Conservation (phyloP, 1,139 yeast genomes). For the Hansenula anomala region DNA sequence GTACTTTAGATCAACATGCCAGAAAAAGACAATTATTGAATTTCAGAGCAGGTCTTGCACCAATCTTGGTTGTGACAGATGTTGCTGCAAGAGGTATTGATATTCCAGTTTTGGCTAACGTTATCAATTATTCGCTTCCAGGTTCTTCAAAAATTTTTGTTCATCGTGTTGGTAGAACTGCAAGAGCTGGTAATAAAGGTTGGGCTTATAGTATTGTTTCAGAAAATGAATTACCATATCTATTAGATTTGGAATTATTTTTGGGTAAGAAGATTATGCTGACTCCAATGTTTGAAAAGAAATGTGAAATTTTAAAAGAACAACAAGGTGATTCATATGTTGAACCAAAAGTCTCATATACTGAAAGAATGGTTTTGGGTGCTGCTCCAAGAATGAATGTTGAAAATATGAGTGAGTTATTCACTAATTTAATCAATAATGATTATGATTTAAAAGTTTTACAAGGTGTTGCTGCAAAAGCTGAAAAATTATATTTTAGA, state of each 20-base stretch:
- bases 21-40: slow-evolving; percentile 84
- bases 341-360: slow-evolving; percentile 62
- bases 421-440: slow-evolving; percentile 52
- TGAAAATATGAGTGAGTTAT: slow-evolving; percentile 72
- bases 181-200: slow-evolving; percentile 97
- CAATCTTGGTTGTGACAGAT: slow-evolving; percentile 89
- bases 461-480: slow-evolving; percentile 73
- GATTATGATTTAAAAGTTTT: slow-evolving; percentile 68
- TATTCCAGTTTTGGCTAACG: slow-evolving; percentile 94
- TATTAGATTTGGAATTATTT: slow-evolving; percentile 86
- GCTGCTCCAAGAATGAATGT: slow-evolving; percentile 68
- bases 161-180: slow-evolving; percentile 98
- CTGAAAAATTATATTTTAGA: slow-evolving; percentile 81
- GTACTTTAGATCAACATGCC: slow-evolving; percentile 92
- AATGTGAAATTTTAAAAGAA: slow-evolving; percentile 44
- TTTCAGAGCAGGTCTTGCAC: slow-evolving; percentile 79
- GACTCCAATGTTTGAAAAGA: slow-evolving; percentile 64
- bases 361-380: slow-evolving; percentile 79
- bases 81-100: slow-evolving; percentile 99
- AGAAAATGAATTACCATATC: slow-evolving; percentile 83
- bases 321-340: slow-evolving; percentile 31
- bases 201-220: slow-evolving; percentile 94
- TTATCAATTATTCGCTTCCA: slow-evolving; percentile 85
- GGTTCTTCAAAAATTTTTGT: slow-evolving; percentile 89
- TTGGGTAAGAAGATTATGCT: slow-evolving; percentile 77